phyloP scores from a whole-genome alignment of 2,329 filamentous ascomycete species.

The Pyricularia sp. region DNA sequence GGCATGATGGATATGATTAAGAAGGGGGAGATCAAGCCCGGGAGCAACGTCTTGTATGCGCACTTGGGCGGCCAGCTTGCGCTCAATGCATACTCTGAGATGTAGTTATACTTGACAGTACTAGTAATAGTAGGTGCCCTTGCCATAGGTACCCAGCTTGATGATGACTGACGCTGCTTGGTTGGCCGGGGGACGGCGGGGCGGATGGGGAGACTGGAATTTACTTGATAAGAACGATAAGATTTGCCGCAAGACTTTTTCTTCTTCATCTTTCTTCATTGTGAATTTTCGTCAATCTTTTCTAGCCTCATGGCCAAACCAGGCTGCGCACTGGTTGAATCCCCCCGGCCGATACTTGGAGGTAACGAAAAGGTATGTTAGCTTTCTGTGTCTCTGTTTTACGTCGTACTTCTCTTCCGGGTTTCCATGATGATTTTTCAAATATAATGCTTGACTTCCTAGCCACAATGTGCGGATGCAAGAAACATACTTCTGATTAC shows the following conservation, averaged over 20 bases:
- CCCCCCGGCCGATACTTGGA: not conserved
- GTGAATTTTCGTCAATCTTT: not conserved
- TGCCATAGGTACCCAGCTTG: too few species aligned
- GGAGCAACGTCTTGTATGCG: constrained; percentile 61
- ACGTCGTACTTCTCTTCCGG: not conserved
- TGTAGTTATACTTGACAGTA: constrained; percentile 13
- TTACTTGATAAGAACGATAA: not conserved
- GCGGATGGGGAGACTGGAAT: not conserved
- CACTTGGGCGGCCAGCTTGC: constrained; percentile 64
- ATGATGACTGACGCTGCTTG: not conserved
- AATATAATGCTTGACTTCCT: constrained; percentile 7
- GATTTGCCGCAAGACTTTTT: not conserved
- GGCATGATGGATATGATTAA: constrained; percentile 61
- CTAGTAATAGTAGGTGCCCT: not conserved
- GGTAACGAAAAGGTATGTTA: not conserved
- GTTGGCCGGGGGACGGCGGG: not conserved
- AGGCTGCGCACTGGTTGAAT: not conserved
- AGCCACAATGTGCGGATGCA: constrained; percentile 3
- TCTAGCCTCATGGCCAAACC: not conserved
- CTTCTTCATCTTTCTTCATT: not conserved
- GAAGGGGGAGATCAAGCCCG: constrained; percentile 46
- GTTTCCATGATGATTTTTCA: constrained; percentile 3
- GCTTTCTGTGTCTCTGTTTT: not conserved
- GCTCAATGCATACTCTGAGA: constrained; percentile 54
- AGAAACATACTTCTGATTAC: not conserved